These are phyloP conservation scores for Plenodomus biglobosus DNA, from an alignment of 2,329 filamentous ascomycete species.

Conservation along the genomic window DNA sequence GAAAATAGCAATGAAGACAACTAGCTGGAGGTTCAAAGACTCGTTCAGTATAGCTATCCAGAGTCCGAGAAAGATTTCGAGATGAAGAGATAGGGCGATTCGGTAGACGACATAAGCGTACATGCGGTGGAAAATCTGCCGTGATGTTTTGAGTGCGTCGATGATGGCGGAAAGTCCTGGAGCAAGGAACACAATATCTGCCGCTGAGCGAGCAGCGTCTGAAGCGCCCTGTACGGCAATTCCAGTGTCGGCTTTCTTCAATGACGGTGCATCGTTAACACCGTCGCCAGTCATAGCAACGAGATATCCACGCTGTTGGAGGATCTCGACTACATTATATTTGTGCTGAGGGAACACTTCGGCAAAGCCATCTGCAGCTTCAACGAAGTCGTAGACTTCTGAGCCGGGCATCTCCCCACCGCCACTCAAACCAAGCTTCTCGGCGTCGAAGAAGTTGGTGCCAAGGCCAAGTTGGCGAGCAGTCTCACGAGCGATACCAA, in stretches of 20 bases:
- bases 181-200: constrained; percentile 91
- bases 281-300: constrained; percentile 76
- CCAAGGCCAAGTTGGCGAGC: constrained; percentile 88
- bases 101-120: constrained; percentile 95
- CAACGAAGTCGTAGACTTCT: constrained; percentile 92
- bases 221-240: constrained; percentile 93
- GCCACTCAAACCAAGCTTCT: constrained; percentile 85
- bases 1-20: constrained; percentile 94
- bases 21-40: constrained; percentile 79
- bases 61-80: constrained; percentile 87
- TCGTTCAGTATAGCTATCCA: constrained; percentile 89
- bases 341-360: constrained; percentile 82
- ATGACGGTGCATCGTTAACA: constrained; percentile 77
- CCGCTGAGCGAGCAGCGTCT: constrained; percentile 85
- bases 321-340: constrained; percentile 74
- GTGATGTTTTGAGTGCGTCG: constrained; percentile 87
- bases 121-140: constrained; percentile 96
- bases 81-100: constrained; percentile 86
- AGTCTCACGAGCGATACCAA: constrained; percentile 89
- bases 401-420: constrained; percentile 92
- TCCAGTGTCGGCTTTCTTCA: constrained; percentile 95
- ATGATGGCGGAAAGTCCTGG: constrained; percentile 91
- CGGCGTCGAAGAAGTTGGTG: constrained; percentile 91
- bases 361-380: constrained; percentile 91
- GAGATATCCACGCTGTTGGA: constrained; percentile 71